Evolutionary conservation across 2,329 filamentous ascomycete species (phyloP).

Genomic region (Penicillium sp.): DNA sequence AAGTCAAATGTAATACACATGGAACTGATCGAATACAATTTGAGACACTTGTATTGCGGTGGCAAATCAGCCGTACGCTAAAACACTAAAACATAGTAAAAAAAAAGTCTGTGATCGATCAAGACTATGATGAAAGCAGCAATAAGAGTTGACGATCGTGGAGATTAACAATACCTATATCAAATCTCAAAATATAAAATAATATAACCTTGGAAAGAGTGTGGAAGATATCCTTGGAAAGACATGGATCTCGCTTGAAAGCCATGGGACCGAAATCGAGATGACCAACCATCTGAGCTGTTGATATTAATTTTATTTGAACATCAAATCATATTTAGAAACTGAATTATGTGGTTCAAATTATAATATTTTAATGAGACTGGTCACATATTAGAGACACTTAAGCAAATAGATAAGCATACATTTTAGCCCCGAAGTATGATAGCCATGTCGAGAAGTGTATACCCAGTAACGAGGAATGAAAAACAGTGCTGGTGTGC

Average conservation of each 20-base stretch:
- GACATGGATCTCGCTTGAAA: conserved; percentile 14
- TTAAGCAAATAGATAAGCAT: background rate
- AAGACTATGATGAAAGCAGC: background rate
- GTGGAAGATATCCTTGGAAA: background rate
- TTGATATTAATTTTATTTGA: background rate
- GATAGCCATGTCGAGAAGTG: background rate
- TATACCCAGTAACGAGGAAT: conserved; percentile 22
- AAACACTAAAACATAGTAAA: background rate
- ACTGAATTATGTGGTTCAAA: background rate
- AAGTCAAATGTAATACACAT: conserved; percentile 13
- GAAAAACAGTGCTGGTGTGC: conserved; percentile 21
- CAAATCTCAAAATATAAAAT: background rate
- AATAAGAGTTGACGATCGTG: conserved; percentile 1
- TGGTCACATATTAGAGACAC: background rate
- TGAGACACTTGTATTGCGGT: conserved; percentile 13
- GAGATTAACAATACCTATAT: background rate
- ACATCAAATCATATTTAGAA: background rate
- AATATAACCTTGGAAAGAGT: background rate
- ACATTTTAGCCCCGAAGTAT: background rate
- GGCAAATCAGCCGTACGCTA: conserved; percentile 4
- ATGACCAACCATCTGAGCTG: background rate
- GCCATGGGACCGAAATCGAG: conserved; percentile 10
- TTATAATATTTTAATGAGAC: background rate
- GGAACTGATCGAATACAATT: conserved; percentile 9
- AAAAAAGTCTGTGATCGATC: background rate